Evolutionary conservation across 208 protist species (phyloP), one percentile per base, ranked within the genome.

Genomic region (Lotmaria passim): DNA sequence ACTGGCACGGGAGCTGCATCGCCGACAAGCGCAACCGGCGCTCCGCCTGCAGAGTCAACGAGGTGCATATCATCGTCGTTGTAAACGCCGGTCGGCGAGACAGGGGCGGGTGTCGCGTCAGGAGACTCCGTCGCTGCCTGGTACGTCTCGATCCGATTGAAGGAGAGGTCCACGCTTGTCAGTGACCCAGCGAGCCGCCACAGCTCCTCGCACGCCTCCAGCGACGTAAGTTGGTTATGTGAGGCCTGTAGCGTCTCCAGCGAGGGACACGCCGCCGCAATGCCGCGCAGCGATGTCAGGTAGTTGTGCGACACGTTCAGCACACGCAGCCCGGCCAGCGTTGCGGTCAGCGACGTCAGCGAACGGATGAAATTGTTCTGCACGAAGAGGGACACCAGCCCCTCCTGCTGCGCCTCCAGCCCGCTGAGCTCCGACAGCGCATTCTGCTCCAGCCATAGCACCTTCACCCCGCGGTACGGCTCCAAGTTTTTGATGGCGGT

Each of bases 361-460:
- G 81, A 85, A 39, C 77, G 60, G 60, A 98, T 93, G 5, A 78
- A 79, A 66, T 98, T 98, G 71, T 98, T 94, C 55, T 98, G 95
- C 19, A 98, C 48, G 83, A 98, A 98, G 36, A 98, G 70, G 6
- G 93, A 98, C 5, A 86, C 74, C 1, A 98, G 69, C 36, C 83
- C 34, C 48, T 86, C 68, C 12, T 52, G 30, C 48, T 94, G 81
- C 21, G 68, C 15, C 30, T 94, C 85, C 3, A 98, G 51, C 2
- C 91, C 91, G 67, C 84, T 74, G 8, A 98, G 91, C 30, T 84
- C 79, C 0, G 69, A 78, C 36, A 98, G 82, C 36, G 84, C 91
- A 72, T 98, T 98, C 73, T 96, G 90, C 74, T 98, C 90, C 30
- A 98, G 72, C 93, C 95, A 98, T 21, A 98, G 80, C 34, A 94